These are phyloP conservation scores for Pelargonium cotyledonis DNA, from an alignment of 441 rosid genomes.

Conservation along the genomic window DNA sequence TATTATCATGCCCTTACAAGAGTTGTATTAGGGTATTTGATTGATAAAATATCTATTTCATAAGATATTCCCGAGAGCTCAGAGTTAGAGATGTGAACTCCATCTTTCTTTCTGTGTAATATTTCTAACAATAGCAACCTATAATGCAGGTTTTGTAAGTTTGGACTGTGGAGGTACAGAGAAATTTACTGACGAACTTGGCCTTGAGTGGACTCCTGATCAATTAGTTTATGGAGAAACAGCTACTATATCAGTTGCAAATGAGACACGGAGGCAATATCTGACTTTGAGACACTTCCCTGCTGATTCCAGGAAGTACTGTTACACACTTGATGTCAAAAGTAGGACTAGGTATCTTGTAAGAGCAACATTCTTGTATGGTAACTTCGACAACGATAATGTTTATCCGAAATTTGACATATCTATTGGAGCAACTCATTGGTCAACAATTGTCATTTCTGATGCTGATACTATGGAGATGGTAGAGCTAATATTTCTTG, in stretches of 20 bases:
- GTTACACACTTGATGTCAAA: slow-evolving; percentile 60
- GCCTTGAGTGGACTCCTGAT: slow-evolving; percentile 65
- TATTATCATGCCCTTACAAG: no score
- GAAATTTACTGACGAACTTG: slow-evolving; percentile 69
- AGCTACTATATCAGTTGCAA: slow-evolving; percentile 43
- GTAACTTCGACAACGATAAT: slow-evolving; percentile 72
- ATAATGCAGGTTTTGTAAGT: slow-evolving; percentile 79
- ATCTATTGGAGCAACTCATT: slow-evolving; percentile 81
- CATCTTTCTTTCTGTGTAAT: not conserved
- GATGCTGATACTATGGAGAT: slow-evolving; percentile 62
- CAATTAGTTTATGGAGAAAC: slow-evolving; percentile 55
- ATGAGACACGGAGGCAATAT: slow-evolving; percentile 71
- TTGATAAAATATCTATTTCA: not conserved
- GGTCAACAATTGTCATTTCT: slow-evolving; percentile 86
- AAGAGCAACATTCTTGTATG: slow-evolving; percentile 89
- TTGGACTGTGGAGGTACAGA: slow-evolving; percentile 78
- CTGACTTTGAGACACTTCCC: slow-evolving; percentile 78
- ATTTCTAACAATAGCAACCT: not conserved
- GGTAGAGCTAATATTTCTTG: slow-evolving; percentile 76
- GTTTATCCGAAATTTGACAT: slow-evolving; percentile 91
- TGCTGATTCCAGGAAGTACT: slow-evolving; percentile 82
- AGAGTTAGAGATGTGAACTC: not conserved
- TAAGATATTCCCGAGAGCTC: not conserved
- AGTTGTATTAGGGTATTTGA: not conserved
- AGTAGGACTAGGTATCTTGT: slow-evolving; percentile 76